Evolutionary conservation across 2,329 filamentous ascomycete species (phyloP).

Genomic region (Niveomyces coronatus): DNA sequence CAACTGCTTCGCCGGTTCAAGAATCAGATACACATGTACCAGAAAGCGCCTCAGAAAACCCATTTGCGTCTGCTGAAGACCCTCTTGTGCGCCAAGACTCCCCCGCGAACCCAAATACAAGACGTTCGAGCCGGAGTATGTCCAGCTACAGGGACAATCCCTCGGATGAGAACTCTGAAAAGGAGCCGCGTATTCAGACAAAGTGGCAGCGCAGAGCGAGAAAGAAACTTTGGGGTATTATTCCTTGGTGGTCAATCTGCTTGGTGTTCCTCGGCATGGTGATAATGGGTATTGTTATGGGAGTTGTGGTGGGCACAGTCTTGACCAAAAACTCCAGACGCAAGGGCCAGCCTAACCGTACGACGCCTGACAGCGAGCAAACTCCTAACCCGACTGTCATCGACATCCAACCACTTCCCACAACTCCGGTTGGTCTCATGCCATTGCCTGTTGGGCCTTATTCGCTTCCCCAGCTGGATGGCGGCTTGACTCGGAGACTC

Average conservation of each 20-base stretch:
- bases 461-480: conserved; percentile 42
- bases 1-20: conserved; percentile 24
- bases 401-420: conserved; percentile 41
- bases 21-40: too few species aligned
- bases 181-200: conserved; percentile 26
- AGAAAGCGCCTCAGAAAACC: conserved; percentile 50
- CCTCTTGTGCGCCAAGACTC: conserved; percentile 41
- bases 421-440: conserved; percentile 39
- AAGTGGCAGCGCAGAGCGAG: conserved; percentile 46
- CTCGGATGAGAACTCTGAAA: conserved; percentile 37
- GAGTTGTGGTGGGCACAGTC: conserved; percentile 43
- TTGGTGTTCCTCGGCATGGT: conserved; percentile 38
- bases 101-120: conserved; percentile 39
- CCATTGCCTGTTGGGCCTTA: conserved; percentile 45
- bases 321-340: conserved; percentile 16
- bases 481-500: conserved; percentile 37
- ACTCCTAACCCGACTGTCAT: conserved; percentile 27
- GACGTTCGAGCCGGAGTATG: conserved; percentile 28
- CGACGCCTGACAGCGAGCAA: conserved; percentile 14
- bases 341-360: neutral
- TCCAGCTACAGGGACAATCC: conserved; percentile 46
- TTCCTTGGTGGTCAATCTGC: conserved; percentile 52
- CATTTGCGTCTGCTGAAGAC: conserved; percentile 48
- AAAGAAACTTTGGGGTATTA: conserved; percentile 45
- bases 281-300: conserved; percentile 45